Percentiles rank a stretch among this genome's conserved stretches.
Conservation (phyloP, 2,329 filamentous ascomycete species). For the Pseudocercospora pini-densiflorae region DNA sequence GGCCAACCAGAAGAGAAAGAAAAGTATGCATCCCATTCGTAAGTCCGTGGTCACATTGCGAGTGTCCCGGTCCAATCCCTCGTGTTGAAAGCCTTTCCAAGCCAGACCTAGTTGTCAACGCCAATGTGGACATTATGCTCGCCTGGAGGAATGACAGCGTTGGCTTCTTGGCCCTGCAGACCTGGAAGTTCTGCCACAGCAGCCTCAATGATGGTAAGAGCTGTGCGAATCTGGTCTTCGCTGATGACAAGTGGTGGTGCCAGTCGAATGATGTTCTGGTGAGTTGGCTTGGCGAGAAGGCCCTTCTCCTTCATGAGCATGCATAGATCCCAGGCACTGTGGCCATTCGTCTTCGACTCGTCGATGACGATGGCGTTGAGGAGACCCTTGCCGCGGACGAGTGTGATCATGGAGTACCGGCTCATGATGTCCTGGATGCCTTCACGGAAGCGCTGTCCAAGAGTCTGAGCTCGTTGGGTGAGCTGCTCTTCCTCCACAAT, state of each 20-base stretch:
- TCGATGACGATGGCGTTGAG: slow-evolving; percentile 97
- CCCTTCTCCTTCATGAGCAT: slow-evolving; percentile 96
- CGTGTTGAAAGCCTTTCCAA: not conserved
- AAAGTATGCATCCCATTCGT: slow-evolving; percentile 14
- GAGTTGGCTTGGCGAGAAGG: slow-evolving; percentile 93
- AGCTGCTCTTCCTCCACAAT: slow-evolving; percentile 91
- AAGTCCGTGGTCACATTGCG: not conserved
- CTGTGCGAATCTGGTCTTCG: slow-evolving; percentile 79
- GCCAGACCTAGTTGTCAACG: slow-evolving; percentile 56
- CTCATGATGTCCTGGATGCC: slow-evolving; percentile 72
- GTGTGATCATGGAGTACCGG: slow-evolving; percentile 74
- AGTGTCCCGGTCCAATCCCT: not conserved
- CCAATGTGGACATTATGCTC: slow-evolving; percentile 67
- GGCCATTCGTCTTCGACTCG: slow-evolving; percentile 80
- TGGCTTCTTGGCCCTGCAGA: slow-evolving; percentile 61
- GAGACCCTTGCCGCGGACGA: slow-evolving; percentile 87
- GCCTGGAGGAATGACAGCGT: slow-evolving; percentile 59
- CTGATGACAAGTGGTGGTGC: slow-evolving; percentile 96
- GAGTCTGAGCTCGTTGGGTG: slow-evolving; percentile 76
- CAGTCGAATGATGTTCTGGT: slow-evolving; percentile 97
- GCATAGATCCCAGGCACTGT: slow-evolving; percentile 95
- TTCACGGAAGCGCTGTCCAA: slow-evolving; percentile 83
- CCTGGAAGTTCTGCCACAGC: slow-evolving; percentile 80
- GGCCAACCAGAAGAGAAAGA: not conserved
- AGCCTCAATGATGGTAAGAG: slow-evolving; percentile 78